Percentiles rank a stretch among this genome's conserved stretches.
Evolutionary conservation across 106 monocot species (phyloP).

Genomic region (Alisma plantagoaquatica): DNA sequence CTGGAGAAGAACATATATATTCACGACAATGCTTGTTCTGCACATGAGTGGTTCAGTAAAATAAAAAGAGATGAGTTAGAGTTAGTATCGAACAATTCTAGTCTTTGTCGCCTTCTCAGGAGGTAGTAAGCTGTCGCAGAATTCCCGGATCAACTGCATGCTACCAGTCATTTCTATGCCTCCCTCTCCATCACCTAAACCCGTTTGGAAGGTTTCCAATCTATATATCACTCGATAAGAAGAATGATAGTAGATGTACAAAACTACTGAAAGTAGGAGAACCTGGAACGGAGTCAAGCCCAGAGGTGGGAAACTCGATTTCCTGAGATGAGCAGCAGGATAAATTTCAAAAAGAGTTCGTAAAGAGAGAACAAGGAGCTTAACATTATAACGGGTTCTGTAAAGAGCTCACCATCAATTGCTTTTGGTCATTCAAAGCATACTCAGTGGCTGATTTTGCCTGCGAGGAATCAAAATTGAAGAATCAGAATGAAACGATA

Average conservation of each 20-base stretch:
- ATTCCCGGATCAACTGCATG: conserved; percentile 79
- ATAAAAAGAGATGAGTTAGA: too few relatives aligned
- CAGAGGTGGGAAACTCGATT: conserved; percentile 91
- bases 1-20: too few relatives aligned
- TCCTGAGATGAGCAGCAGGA: conserved; percentile 34
- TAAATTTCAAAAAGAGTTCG: too few relatives aligned
- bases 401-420: conserved; percentile 56
- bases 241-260: too few relatives aligned
- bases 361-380: conserved; percentile 3
- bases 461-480: conserved; percentile 16
- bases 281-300: conserved; percentile 95
- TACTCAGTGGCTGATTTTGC: conserved; percentile 65
- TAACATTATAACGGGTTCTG: neutral
- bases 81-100: too few relatives aligned
- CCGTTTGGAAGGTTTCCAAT: too few relatives aligned
- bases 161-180: conserved; percentile 92
- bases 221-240: too few relatives aligned
- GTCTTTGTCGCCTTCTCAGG: conserved; percentile 73
- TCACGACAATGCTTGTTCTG: too few relatives aligned
- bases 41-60: too few relatives aligned
- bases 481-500: too few relatives aligned
- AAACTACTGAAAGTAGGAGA: neutral
- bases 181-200: conserved; percentile 92
- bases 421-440: conserved; percentile 61
- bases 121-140: conserved; percentile 49